Conservation (phyloP, 495 filamentous ascomycete genomes). For the Glonium stellatum region DNA sequence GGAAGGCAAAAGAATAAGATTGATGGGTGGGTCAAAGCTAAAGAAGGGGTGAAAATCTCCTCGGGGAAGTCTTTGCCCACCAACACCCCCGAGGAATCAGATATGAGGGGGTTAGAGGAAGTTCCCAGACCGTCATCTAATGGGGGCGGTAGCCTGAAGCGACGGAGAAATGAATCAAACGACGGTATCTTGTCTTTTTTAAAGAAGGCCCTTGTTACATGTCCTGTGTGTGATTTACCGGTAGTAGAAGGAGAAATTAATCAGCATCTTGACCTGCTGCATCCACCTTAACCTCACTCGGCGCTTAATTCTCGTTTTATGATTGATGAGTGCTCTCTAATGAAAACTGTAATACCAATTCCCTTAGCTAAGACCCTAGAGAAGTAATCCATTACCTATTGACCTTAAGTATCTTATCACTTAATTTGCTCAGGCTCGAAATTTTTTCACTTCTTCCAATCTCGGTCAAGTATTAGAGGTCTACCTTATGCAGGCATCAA, state of each 20-base stretch:
- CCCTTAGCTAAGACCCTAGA: too few relatives aligned
- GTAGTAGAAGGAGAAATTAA: conserved; percentile 27
- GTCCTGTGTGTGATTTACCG: conserved; percentile 21
- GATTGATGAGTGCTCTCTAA: too few relatives aligned
- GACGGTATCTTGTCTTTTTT: conserved; percentile 5
- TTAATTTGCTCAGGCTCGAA: too few relatives aligned
- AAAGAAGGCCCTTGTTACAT: conserved; percentile 18
- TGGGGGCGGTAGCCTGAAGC: not conserved
- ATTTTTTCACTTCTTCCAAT: too few relatives aligned
- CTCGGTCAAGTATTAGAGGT: too few relatives aligned
- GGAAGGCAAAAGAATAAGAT: conserved; percentile 37
- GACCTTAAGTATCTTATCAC: too few relatives aligned
- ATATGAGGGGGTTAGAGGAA: not conserved
- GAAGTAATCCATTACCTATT: too few relatives aligned
- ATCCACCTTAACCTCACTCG: conserved; percentile 17
- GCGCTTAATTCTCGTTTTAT: too few relatives aligned
- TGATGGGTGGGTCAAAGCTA: conserved; percentile 29
- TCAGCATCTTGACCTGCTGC: conserved; percentile 30
- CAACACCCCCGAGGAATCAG: not conserved
- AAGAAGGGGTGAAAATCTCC: conserved; percentile 10
- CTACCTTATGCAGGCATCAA: too few relatives aligned
- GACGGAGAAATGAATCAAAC: not conserved
- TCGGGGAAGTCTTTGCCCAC: not conserved
- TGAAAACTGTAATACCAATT: too few relatives aligned
- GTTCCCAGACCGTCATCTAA: not conserved